phyloP scores from a whole-genome alignment of 768 basidiomycete species.

The Clavaria fumosa region DNA sequence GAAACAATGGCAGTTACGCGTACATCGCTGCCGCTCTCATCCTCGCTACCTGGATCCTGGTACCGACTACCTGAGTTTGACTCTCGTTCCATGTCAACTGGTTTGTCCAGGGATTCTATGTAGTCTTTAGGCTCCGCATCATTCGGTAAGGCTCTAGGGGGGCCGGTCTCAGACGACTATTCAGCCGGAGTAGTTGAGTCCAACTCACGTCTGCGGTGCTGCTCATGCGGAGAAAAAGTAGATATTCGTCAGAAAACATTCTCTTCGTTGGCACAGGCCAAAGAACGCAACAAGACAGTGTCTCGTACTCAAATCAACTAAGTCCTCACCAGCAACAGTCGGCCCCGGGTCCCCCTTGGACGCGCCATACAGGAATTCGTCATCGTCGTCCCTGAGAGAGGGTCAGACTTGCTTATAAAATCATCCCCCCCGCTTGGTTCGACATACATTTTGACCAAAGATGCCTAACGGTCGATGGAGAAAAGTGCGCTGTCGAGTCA shows the following conservation, averaged over 20 bases:
- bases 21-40: slow-evolving; percentile 29
- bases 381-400: slow-evolving; percentile 59
- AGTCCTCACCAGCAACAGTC: slow-evolving; percentile 31
- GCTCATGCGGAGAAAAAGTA: neutral
- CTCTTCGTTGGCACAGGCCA: neutral
- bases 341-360: slow-evolving; percentile 21
- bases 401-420: neutral
- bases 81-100: slow-evolving; percentile 17
- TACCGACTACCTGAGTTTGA: slow-evolving; percentile 27
- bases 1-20: neutral
- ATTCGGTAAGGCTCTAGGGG: neutral
- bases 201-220: neutral
- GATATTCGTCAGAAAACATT: neutral
- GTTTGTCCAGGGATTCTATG: slow-evolving; percentile 9
- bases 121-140: no score
- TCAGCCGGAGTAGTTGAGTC: neutral
- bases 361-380: slow-evolving; percentile 59
- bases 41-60: slow-evolving; percentile 28
- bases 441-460: neutral
- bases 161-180: neutral
- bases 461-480: no score
- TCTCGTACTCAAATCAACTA: neutral
- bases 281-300: neutral
- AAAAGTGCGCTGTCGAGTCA: neutral
- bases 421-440: neutral